phyloP scores from a whole-genome alignment of 1,139 yeast genomes.

The Pichiaceae sp. region DNA sequence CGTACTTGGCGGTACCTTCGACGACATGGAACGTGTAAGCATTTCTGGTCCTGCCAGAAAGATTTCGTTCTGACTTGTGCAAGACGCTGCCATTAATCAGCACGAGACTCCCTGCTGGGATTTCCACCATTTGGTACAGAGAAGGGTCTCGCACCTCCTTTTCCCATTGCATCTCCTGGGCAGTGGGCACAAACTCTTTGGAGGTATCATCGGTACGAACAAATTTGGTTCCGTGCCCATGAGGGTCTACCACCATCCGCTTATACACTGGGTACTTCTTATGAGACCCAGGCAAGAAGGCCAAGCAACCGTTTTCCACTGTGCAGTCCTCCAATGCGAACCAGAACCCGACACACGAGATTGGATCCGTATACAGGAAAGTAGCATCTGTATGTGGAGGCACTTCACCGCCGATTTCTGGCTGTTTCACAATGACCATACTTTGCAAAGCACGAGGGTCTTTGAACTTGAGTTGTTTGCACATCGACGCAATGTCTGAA shows the following conservation, averaged over 20 bases:
- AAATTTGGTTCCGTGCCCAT: conserved; percentile 46
- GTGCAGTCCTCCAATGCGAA: conserved; percentile 75
- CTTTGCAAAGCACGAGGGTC: conserved; percentile 73
- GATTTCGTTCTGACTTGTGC: conserved; percentile 62
- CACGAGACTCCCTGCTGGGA: conserved; percentile 66
- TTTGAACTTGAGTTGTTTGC: conserved; percentile 39
- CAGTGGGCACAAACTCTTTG: conserved; percentile 12
- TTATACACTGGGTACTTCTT: conserved; percentile 47
- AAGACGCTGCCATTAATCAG: conserved; percentile 63
- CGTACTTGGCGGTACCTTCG: conserved; percentile 56
- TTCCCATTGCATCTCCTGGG: conserved; percentile 19
- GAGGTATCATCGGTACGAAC: conserved; percentile 21
- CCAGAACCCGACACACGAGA: conserved; percentile 74
- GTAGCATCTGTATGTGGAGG: conserved; percentile 77
- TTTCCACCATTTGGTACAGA: conserved; percentile 45
- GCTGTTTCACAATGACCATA: conserved; percentile 77
- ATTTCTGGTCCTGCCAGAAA: conserved; percentile 48
- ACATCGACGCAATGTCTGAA: conserved; percentile 42
- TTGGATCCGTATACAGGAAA: conserved; percentile 66
- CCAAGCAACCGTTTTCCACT: conserved; percentile 57
- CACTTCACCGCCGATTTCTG: conserved; percentile 64
- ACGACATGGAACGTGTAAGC: conserved; percentile 79
- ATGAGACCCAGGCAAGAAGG: conserved; percentile 72
- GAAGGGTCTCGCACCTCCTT: conserved; percentile 14
- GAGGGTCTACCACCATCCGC: conserved; percentile 51